phyloP scores from a whole-genome alignment of 2,329 filamentous ascomycete species.

The Emericellopsis atlantica region DNA sequence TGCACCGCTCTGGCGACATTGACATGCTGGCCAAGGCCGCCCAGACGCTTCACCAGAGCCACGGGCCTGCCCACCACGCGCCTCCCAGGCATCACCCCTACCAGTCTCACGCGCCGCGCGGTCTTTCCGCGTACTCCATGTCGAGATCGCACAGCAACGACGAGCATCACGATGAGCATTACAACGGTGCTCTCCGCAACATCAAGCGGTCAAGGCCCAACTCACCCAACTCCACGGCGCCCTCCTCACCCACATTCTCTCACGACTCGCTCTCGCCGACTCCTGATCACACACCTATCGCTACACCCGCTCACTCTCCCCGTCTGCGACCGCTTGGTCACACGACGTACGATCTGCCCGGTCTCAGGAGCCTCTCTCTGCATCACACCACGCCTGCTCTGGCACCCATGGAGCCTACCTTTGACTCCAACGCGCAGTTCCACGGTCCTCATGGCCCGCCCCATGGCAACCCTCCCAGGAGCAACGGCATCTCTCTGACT shows the following conservation, averaged over 20 bases:
- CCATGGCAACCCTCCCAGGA: constrained; percentile 36
- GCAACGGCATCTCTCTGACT: constrained; percentile 65
- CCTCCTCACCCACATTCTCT: constrained; percentile 91
- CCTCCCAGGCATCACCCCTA: constrained; percentile 28
- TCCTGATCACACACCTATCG: constrained; percentile 95
- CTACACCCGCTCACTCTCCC: constrained; percentile 89
- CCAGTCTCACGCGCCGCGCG: constrained; percentile 43
- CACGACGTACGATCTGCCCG: constrained; percentile 62
- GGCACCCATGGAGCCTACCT: constrained; percentile 45
- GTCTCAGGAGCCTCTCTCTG: constrained; percentile 55
- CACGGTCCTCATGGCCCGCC: constrained; percentile 27
- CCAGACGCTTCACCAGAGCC: constrained; percentile 32
- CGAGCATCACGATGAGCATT: constrained; percentile 66
- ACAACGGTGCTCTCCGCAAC: constrained; percentile 52
- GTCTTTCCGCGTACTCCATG: constrained; percentile 84
- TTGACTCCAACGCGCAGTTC: constrained; percentile 24
- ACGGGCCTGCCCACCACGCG: constrained; percentile 38
- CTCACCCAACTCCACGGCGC: constrained; percentile 89
- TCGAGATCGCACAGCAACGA: constrained; percentile 76
- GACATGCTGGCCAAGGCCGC: constrained; percentile 48
- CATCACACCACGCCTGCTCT: constrained; percentile 42
- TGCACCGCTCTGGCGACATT: constrained; percentile 34
- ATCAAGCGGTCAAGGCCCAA: constrained; percentile 85
- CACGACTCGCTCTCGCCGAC: constrained; percentile 93
- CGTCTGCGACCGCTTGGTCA: constrained; percentile 66